Base-by-base conservation (phyloP, 2,329 filamentous ascomycete species). In the Coccinonectria pachysandricola region DNA sequence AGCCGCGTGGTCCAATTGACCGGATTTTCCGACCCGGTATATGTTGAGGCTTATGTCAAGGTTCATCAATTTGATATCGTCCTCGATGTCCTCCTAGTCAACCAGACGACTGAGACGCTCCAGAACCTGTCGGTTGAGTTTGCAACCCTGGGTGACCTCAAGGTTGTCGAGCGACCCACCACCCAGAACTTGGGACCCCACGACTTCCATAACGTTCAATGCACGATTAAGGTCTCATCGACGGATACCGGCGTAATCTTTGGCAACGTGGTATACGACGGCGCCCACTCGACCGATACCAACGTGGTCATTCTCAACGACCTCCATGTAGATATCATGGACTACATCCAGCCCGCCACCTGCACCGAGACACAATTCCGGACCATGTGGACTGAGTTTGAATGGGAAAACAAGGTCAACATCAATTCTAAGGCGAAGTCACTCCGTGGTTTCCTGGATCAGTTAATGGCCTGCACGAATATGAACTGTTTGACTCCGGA, bases 361-460 rank as follows among this genome's bases (percentile, higher is more conserved):
- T 98, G 91, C 67, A 91, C 85, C 4, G 91, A 98, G 65, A 95
- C 88, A 8, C 86, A 96, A 50, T 98, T 98, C 77, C 76, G 91
- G 34, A 93, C 85, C n/a, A 98, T 98, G 91, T 98, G 91, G 91
- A 98, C 91, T 19, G 91, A 98, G 53, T 98, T 98, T 43, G 91
- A 98, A 55, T 98, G 91, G 91, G 91, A 98, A 68, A 98, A 98
- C 65, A 98, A 98, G 72, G 88, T 98, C 57, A 98, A 98, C 63
- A 96, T 98, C 63, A 95, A 95, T 61, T 92, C 84, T 39, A 96
- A 95, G 68, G 85, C 84, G 42, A 93, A 88, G 65, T 80, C 75
- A 15, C 67, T 98, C 35, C 75, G 88, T 25, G 85, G 92, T 12
- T 98, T 98, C 73, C 63, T 98, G 39, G 79, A 84, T 43, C 80